phyloP scores from a whole-genome alignment of 306 rosid species.

The Castanopsis chinensis region DNA sequence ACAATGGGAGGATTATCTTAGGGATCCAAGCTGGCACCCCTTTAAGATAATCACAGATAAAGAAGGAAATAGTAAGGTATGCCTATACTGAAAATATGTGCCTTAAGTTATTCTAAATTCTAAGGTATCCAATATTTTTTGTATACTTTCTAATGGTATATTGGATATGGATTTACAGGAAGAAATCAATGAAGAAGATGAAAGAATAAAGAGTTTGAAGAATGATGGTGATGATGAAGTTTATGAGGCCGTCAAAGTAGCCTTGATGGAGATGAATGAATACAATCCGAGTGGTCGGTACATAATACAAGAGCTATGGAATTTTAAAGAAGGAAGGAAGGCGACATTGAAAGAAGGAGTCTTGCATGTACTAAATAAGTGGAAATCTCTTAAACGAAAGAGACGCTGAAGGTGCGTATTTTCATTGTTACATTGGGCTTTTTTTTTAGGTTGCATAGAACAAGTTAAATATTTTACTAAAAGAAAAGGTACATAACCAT shows the following conservation, averaged over 20 bases:
- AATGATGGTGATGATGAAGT: conserved; percentile 56
- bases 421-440: neutral
- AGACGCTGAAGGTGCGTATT: conserved; percentile 26
- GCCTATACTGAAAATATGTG: neutral
- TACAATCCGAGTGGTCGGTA: conserved; percentile 89
- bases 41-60: conserved; percentile 39
- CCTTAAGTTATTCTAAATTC: too few relatives aligned
- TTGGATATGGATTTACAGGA: conserved; percentile 42
- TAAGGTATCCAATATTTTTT: too few relatives aligned
- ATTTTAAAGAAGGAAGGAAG: conserved; percentile 51
- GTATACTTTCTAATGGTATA: too few relatives aligned
- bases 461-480: too few relatives aligned
- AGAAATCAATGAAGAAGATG: conserved; percentile 58
- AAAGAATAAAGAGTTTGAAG: conserved; percentile 52
- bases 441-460: too few relatives aligned
- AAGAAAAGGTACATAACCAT: too few relatives aligned
- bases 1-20: conserved; percentile 54
- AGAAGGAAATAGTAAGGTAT: conserved; percentile 40
- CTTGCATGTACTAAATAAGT: conserved; percentile 35
- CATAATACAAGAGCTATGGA: conserved; percentile 58
- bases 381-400: conserved; percentile 38
- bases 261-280: conserved; percentile 64
- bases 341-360: conserved; percentile 66
- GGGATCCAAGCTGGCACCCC: conserved; percentile 89
- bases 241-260: conserved; percentile 42